Conservation (phyloP, 805 yeast species). For the Scheffersomyces ergatensis region DNA sequence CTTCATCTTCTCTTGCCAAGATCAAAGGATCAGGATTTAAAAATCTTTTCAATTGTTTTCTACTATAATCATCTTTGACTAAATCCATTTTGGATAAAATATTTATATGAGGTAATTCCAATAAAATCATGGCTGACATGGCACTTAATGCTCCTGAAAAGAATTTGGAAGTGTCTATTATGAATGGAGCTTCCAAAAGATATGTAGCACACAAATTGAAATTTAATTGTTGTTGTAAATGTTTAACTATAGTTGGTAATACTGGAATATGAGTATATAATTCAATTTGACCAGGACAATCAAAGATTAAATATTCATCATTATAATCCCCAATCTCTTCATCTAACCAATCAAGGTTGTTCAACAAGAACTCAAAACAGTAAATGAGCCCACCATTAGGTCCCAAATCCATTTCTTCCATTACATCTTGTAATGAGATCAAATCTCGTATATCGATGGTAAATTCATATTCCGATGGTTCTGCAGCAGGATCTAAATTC, state of each 20-base stretch:
- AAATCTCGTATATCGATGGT: slow-evolving; percentile 89
- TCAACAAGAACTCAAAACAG: slow-evolving; percentile 87
- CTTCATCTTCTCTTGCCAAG: slow-evolving; percentile 50
- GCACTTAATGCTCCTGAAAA: slow-evolving; percentile 95
- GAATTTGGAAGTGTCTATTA: slow-evolving; percentile 85
- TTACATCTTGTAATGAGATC: slow-evolving; percentile 87
- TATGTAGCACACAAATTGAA: slow-evolving; percentile 92
- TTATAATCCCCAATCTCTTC: slow-evolving; percentile 95
- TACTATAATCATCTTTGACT: slow-evolving; percentile 73
- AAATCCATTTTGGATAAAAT: slow-evolving; percentile 84
- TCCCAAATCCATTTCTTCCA: slow-evolving; percentile 91
- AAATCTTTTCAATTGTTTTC: slow-evolving; percentile 75
- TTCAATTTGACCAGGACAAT: slow-evolving; percentile 97
- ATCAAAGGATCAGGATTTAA: slow-evolving; percentile 90
- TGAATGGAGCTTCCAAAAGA: slow-evolving; percentile 89
- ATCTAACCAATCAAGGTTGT: slow-evolving; percentile 95
- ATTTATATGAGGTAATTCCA: slow-evolving; percentile 94
- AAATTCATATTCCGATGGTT: slow-evolving; percentile 86
- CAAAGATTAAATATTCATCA: slow-evolving; percentile 91
- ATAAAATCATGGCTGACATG: slow-evolving; percentile 95
- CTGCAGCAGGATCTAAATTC: slow-evolving; percentile 96
- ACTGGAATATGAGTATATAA: slow-evolving; percentile 93
- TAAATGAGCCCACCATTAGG: slow-evolving; percentile 94
- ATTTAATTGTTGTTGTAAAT: slow-evolving; percentile 72
- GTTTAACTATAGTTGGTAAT: slow-evolving; percentile 83